Evolutionary conservation across 164 flowering plant genomes (phyloP), one percentile per base, ranked within the genome.

Genomic region (Warburgia ugandensis): DNA sequence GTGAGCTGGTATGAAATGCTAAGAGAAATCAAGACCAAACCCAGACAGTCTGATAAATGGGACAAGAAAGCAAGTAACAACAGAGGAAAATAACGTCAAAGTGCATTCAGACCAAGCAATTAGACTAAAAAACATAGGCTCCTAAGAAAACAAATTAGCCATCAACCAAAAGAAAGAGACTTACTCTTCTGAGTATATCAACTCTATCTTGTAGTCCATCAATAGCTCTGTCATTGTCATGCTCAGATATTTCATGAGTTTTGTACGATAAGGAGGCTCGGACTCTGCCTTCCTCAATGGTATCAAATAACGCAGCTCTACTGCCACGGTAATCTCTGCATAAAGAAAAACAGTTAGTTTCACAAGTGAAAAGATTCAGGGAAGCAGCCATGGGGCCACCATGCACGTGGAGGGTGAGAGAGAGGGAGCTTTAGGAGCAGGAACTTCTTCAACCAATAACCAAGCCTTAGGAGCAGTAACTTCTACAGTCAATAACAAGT

Each of bases 271-370:
- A 70, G 40, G 91, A 49, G 20, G 86, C 94, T 70, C 89, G 73
- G 48, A 85, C 79, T 45, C 91, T 94, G 61, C 91, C 96, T 64
- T 88, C 96, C 64, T 88, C 96, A 61, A 88, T 84, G 40, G 81
- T 94, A 77, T 85, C 94, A 79, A 85, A 85, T 22, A 85, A 77
- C 14, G 91, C 81, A 65, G 63, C 32, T 68, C 81, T 81, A 44
- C 56, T 70, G 54, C 63, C 54, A 11, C 88, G 84, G 46, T 45
- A 17, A 11, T 88, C 94, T 75, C 96, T 88, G 72, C 48, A 28
- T 23, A 37, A 37, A 20, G 41, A 37, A 6, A 37, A 12, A 12
- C 13, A 16, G 17, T n/a, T n/a, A n/a, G n/a, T n/a, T n/a, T 6
- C 17, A 1, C 5, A 37, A 37, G 41, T 9, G 17, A 12, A 5